These are phyloP conservation scores for Pyrenochaeta sp. DNA, from an alignment of 2,329 filamentous ascomycete species.

Conservation along the genomic window DNA sequence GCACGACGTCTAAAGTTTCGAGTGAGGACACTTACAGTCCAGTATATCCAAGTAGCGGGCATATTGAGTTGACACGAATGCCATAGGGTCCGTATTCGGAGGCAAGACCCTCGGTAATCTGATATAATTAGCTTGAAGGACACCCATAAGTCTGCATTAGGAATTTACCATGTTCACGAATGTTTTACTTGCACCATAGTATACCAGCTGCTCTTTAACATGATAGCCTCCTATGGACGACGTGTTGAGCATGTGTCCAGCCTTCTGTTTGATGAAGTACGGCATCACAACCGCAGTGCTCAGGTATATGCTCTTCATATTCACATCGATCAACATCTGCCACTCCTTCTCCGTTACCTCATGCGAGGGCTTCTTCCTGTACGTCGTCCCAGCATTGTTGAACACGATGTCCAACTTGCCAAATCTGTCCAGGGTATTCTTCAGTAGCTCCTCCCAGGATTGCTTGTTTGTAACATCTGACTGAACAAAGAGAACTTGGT, in stretches of 20 bases:
- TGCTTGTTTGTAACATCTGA: not conserved
- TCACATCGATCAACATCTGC: not conserved
- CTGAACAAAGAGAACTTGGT: not conserved
- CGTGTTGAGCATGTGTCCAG: not conserved
- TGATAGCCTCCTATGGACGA: not conserved
- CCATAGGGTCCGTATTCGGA: not conserved
- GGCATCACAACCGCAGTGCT: not conserved
- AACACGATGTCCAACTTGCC: not conserved
- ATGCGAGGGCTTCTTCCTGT: not conserved
- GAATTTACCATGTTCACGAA: not conserved
- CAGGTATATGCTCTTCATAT: not conserved
- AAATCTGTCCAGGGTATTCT: not conserved
- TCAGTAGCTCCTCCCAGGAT: not conserved
- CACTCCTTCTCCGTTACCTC: not conserved
- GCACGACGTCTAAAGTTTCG: not conserved
- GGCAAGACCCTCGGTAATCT: not conserved
- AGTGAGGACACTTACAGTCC: not conserved
- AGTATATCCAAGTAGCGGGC: not conserved
- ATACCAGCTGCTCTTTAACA: not conserved
- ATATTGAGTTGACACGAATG: not conserved
- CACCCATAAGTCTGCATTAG: not conserved
- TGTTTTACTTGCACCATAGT: not conserved
- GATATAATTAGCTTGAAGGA: not conserved
- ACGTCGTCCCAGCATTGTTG: not conserved
- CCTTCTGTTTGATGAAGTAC: not conserved